A percentile compares a stretch with the other conserved stretches of the same genome.
phyloP scores from a whole-genome alignment of 2,329 filamentous ascomycete species.

The Sarocladium kiliense region DNA sequence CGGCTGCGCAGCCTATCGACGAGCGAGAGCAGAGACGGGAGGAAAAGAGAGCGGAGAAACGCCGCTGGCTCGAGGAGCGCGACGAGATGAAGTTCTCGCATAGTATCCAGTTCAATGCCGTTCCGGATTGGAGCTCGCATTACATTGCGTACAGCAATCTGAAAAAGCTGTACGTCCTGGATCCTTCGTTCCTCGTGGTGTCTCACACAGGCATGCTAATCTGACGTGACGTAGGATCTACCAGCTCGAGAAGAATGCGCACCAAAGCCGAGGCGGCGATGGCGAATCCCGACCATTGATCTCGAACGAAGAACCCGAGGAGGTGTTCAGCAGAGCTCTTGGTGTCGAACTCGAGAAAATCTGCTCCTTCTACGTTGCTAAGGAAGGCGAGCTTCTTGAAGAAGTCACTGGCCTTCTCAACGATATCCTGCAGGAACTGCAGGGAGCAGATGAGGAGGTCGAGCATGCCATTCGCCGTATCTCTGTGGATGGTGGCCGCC shows the following conservation, averaged over 20 bases:
- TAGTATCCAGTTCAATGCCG: slow-evolving; percentile 98
- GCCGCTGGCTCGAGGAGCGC: slow-evolving; percentile 62
- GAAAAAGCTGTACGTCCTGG: slow-evolving; percentile 78
- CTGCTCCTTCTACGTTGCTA: slow-evolving; percentile 80
- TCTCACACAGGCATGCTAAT: slow-evolving; percentile 1
- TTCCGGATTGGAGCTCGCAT: slow-evolving; percentile 98
- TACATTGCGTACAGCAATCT: slow-evolving; percentile 98
- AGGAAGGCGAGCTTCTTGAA: slow-evolving; percentile 80
- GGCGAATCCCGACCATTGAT: slow-evolving; percentile 83
- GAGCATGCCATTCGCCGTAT: slow-evolving; percentile 26
- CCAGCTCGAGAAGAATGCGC: slow-evolving; percentile 79
- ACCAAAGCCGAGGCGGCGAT: slow-evolving; percentile 61
- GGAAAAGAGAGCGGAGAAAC: slow-evolving; percentile 56
- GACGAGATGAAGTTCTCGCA: slow-evolving; percentile 99
- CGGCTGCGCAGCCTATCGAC: slow-evolving; percentile 10
- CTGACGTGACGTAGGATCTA: slow-evolving; percentile 64
- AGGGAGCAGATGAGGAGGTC: slow-evolving; percentile 44
- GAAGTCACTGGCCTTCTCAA: slow-evolving; percentile 73
- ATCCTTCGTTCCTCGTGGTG: neutral
- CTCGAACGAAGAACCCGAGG: slow-evolving; percentile 67
- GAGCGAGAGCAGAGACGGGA: slow-evolving; percentile 28
- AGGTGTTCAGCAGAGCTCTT: slow-evolving; percentile 73
- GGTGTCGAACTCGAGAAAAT: slow-evolving; percentile 93
- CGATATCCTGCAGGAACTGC: slow-evolving; percentile 62
- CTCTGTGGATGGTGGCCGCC: slow-evolving; percentile 22